A percentile compares a stretch with the other conserved stretches of the same genome.
Evolutionary conservation across 2,329 filamentous ascomycete genomes (phyloP).

Genomic region (Bipolaris victoriae): DNA sequence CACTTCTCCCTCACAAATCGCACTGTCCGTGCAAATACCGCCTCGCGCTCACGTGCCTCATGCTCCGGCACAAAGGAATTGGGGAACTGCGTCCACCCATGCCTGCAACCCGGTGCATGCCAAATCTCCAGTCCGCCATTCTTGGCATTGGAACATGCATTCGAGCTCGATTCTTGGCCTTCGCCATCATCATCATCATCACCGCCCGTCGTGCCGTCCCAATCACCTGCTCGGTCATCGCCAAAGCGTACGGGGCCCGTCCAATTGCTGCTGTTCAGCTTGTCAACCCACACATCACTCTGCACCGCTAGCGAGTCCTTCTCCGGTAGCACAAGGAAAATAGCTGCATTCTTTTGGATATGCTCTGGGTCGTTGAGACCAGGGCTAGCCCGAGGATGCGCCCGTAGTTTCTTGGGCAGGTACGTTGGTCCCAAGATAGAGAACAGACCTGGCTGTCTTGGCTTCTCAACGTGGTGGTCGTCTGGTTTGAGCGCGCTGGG

Average conservation of each 20-base stretch:
- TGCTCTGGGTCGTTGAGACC: slow-evolving; percentile 45
- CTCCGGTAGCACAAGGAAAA: slow-evolving; percentile 52
- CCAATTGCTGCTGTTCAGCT: slow-evolving; percentile 44
- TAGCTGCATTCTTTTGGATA: slow-evolving; percentile 48
- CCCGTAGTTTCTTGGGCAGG: slow-evolving; percentile 46
- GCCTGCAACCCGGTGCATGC: slow-evolving; percentile 44
- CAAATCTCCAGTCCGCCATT: slow-evolving; percentile 49
- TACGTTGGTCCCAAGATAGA: slow-evolving; percentile 52
- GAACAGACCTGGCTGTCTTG: slow-evolving; percentile 45
- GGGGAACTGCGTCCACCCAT: slow-evolving; percentile 55
- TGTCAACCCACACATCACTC: slow-evolving; percentile 52
- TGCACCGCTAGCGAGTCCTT: slow-evolving; percentile 51
- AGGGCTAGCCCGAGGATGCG: slow-evolving; percentile 51
- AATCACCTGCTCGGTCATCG: slow-evolving; percentile 41
- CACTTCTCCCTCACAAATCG: slow-evolving; percentile 49
- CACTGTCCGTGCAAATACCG: slow-evolving; percentile 46
- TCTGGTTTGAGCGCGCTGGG: slow-evolving; percentile 45
- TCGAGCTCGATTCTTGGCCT: slow-evolving; percentile 20
- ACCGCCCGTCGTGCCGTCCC: slow-evolving; percentile 26
- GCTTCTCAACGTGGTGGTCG: slow-evolving; percentile 38
- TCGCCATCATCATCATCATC: slow-evolving; percentile 6
- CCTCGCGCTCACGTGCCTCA: slow-evolving; percentile 45
- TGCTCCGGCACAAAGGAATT: slow-evolving; percentile 47
- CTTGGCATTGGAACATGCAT: slow-evolving; percentile 16
- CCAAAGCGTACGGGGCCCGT: slow-evolving; percentile 44